A percentile compares a stretch with the other conserved stretches of the same genome.
phyloP scores from a whole-genome alignment of 202 grass and related monocot genomes.

The Saccharum hybrid region DNA sequence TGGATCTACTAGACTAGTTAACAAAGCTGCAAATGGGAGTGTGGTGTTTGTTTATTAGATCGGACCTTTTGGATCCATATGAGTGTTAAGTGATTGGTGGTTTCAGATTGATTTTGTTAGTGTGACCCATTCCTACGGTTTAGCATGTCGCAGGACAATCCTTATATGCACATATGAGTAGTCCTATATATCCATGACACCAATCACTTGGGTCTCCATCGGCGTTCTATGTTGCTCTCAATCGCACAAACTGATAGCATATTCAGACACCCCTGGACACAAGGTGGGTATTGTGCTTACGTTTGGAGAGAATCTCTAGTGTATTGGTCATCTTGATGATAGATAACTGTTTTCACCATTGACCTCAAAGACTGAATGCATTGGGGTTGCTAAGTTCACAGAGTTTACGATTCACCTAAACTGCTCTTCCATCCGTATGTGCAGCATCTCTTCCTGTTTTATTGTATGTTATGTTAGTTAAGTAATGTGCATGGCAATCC shows the following conservation, averaged over 20 bases:
- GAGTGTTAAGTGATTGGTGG: no score
- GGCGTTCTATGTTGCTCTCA: neutral
- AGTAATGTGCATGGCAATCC: neutral
- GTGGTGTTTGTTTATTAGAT: neutral
- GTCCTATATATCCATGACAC: neutral
- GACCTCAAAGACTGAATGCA: no score
- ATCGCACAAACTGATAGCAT: neutral
- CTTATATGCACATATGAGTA: neutral
- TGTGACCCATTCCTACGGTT: neutral
- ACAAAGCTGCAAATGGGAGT: neutral
- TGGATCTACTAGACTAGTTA: conserved; percentile 20
- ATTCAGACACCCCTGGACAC: no score
- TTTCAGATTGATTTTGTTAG: neutral
- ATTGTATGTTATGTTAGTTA: neutral
- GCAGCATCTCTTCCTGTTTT: neutral
- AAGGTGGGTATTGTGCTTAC: neutral
- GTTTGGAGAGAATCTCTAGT: neutral
- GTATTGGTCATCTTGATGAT: neutral
- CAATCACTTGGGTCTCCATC: neutral
- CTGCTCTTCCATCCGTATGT: neutral
- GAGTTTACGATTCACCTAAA: neutral
- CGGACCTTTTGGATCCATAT: neutral
- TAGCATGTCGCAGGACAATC: neutral
- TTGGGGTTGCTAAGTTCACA: neutral
- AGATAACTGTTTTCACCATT: neutral